Conservation (phyloP, 345 rosid genomes). For the Moricandia moricandioides region DNA sequence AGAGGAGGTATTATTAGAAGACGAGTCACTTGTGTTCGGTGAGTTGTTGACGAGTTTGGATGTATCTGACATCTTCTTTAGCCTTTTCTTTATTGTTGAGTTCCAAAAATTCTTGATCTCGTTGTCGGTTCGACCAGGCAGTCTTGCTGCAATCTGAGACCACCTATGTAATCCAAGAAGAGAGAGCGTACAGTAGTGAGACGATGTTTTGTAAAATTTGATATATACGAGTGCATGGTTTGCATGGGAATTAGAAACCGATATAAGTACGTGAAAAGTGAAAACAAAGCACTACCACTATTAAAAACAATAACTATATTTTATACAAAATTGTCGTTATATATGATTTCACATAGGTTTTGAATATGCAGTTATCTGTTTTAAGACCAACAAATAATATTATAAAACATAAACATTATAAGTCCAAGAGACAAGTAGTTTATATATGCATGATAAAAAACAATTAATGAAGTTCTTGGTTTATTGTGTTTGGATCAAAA, state of each 20-base stretch:
- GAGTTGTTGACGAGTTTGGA: constrained; percentile 24
- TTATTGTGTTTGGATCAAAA: background rate
- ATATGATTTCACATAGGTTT: too few species aligned
- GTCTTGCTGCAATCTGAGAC: constrained; percentile 97
- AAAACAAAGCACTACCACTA: background rate
- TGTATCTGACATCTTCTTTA: constrained; percentile 53
- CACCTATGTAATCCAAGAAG: constrained; percentile 49
- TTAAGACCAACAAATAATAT: background rate
- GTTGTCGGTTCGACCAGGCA: constrained; percentile 96
- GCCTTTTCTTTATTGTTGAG: constrained; percentile 88
- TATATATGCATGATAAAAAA: background rate
- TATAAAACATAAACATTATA: background rate
- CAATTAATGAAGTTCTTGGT: background rate
- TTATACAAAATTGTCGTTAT: background rate
- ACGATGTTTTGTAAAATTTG: background rate
- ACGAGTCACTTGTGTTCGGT: constrained; percentile 43
- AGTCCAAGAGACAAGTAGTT: background rate
- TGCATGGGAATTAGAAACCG: constrained; percentile 27
- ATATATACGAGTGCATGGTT: constrained; percentile 22
- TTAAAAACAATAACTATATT: background rate
- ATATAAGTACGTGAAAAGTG: background rate
- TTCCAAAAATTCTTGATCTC: constrained; percentile 99
- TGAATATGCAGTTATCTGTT: background rate
- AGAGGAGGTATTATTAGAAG: constrained; percentile 49
- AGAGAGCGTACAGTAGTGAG: background rate